Evolutionary conservation across 2,329 filamentous ascomycete species (phyloP), one percentile per base, ranked within the genome.

Genomic region (Xylaria sp.): DNA sequence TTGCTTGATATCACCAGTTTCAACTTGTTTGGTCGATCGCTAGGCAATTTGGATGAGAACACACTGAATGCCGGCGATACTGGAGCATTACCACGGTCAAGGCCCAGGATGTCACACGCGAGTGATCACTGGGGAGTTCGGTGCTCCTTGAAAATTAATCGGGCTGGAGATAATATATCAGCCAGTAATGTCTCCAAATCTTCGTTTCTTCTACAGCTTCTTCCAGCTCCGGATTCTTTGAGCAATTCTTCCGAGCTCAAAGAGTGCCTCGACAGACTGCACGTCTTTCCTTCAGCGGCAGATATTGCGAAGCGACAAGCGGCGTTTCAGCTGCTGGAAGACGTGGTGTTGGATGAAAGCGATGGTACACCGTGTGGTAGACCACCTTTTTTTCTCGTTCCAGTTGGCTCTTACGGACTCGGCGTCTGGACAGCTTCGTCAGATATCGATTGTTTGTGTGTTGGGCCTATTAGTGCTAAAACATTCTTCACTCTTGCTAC

Each of bases 371-470:
- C 55, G 47, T 63, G 71, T 18, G 67, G 71, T 6, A 67, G 69
- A 1, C 69, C 72, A 11, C 69, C 78, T 1, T 73, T 87, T 44
- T 73, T 85, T 1, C 67, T 89, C 6, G 76, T 83, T 4, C 78
- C 85, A 0, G 83, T 88, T n/a, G 87, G 86, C 0, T 89, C 86
- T 0, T 88, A 85, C 66, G 83, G 81, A 2, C 73, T 89, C 2
- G 82, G 81, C 8, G 80, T 86, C 2, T 88, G 85, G 83, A 83
- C 81, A 1, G 67, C 74, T 1, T 69, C 77, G 0, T 89, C 85
- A 1, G 84, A 88, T 65, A 78, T 90, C 5, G 85, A 90, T 71
- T 85, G 84, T 65, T 76, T 89, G 4, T 87, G 81, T 64, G 82
- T 89, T 62, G 84, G 86, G 1, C 78, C 80, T 19, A 83, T 87